Evolutionary conservation across 2,329 filamentous ascomycete genomes (phyloP), one percentile per base, ranked within the genome.

Genomic region (Aspergillus cejpii): DNA sequence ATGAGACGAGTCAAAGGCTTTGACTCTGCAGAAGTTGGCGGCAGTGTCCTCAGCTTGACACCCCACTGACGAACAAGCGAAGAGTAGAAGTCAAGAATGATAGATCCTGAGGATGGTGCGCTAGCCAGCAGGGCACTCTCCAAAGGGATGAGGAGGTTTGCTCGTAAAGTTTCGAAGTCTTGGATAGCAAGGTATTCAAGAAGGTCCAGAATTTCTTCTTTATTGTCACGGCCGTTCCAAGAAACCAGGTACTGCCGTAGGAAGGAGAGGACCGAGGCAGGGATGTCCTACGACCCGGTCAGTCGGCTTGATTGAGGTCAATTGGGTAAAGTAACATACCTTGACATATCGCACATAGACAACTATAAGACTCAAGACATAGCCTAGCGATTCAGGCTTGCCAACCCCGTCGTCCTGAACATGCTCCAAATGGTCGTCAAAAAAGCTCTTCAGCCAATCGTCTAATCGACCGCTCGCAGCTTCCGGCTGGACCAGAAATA

Each of bases 41-140:
- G 47, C 10, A 53, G 56, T 33, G 52, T 48, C 43, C 65, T 59
- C 33, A 70, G 57, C 24, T 57, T 57, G 11, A 65, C 52, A 6
- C 66, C 63, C 67, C 74, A 77, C 50, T 80, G 76, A 8, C 73
- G 76, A 37, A 91, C 74, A 5, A 94, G 69, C 8, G 67, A 65
- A 1, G 77, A 81, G 64, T 91, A 92, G 50, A 88, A 81, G 1
- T 64, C 64, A 2, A 92, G 73, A 2, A 94, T 68, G 2, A 71
- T 70, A 0, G 77, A 59, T 54, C 82, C 83, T 0, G 81, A 79
- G 5, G 70, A 57, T 0, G 72, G 37, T 15, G 57, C 61, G 11
- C 63, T 55, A 21, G 61, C 52, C 21, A 70, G 51, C 11, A 76
- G 41, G 3, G 66, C 65, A 19, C 51, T 58, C 53, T 78, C 74